Conservation (phyloP, 1,284 basidiomycete species). For the Apiotrichum porosum region DNA sequence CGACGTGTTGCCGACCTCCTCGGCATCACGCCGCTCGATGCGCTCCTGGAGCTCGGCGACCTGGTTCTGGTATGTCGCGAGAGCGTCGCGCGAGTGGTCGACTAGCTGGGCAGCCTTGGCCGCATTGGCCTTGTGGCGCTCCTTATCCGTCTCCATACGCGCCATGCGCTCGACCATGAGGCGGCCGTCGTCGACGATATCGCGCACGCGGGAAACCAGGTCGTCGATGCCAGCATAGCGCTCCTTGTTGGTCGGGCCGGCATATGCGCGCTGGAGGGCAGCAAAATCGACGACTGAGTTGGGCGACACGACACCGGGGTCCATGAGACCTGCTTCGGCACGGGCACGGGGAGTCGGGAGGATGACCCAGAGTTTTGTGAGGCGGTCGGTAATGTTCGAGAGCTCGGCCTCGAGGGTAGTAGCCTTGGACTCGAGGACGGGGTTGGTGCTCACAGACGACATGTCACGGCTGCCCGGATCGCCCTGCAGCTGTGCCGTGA, state of each 20-base stretch:
- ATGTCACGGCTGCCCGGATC: neutral
- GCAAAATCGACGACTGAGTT: conserved; percentile 45
- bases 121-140: conserved; percentile 81
- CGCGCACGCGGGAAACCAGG: conserved; percentile 68
- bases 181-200: conserved; percentile 72
- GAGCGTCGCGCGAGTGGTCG: conserved; percentile 65
- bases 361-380: conserved; percentile 69
- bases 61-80: conserved; percentile 76
- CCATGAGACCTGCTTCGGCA: conserved; percentile 58
- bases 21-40: neutral
- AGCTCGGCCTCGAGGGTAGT: conserved; percentile 50
- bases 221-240: conserved; percentile 55
- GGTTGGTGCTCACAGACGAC: neutral
- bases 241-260: conserved; percentile 19
- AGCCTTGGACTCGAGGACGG: conserved; percentile 26
- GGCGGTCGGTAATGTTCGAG: conserved; percentile 57
- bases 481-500: neutral
- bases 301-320: conserved; percentile 54
- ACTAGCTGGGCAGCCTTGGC: conserved; percentile 82
- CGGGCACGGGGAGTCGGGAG: conserved; percentile 74
- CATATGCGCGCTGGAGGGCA: conserved; percentile 39
- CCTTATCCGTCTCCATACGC: conserved; percentile 77
- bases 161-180: conserved; percentile 74
- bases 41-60: conserved; percentile 7
- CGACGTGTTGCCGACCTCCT: neutral